A percentile compares a stretch with the other conserved stretches of the same genome.
phyloP scores from a whole-genome alignment of 1,139 yeast species.

The Geotrichum siamense region DNA sequence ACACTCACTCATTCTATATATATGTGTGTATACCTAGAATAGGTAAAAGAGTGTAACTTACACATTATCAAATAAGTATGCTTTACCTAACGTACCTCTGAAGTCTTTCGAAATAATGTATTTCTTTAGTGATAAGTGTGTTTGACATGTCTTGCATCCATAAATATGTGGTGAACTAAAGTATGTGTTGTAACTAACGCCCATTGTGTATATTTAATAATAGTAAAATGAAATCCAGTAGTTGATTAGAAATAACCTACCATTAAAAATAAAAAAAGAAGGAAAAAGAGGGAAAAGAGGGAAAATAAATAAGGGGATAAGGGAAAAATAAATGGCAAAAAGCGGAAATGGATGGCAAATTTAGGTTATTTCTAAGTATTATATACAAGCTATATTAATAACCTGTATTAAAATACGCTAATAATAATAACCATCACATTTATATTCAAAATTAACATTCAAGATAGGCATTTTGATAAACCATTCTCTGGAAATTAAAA shows the following conservation, averaged over 20 bases:
- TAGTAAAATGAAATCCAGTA: not conserved
- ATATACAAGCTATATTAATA: no score
- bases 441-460: no score
- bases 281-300: not conserved
- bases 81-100: conserved; percentile 38
- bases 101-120: conserved; percentile 37
- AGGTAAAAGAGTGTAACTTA: no score
- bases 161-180: conserved; percentile 31
- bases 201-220: conserved; percentile 25
- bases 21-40: no score
- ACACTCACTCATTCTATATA: no score
- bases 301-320: not conserved
- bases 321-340: no score
- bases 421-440: no score
- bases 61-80: conserved; percentile 37
- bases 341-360: not conserved
- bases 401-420: no score
- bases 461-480: no score
- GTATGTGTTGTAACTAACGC: conserved; percentile 33
- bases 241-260: no score
- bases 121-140: conserved; percentile 35
- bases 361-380: no score
- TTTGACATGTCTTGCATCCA: conserved; percentile 36
- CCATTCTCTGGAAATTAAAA: no score
- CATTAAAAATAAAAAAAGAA: not conserved